These are phyloP conservation scores for Nematocida sp. DNA, from an alignment of 371 early-diverging fungal species.

Conservation along the genomic window DNA sequence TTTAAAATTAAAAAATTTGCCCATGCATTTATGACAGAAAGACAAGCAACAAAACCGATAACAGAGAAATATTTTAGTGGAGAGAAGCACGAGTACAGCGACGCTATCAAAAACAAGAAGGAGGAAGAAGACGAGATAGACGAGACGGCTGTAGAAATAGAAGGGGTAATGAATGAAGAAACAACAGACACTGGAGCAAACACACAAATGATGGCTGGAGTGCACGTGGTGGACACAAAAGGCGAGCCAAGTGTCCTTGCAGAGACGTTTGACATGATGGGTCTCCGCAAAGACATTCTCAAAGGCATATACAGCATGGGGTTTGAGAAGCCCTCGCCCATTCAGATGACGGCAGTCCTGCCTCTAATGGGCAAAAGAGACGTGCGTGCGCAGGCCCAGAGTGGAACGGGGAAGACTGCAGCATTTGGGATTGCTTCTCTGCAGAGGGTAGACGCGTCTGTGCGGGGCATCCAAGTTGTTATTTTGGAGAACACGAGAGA, in stretches of 20 bases:
- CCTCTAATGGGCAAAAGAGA: conserved; percentile 86
- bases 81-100: conserved; percentile 7
- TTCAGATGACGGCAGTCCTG: conserved; percentile 95
- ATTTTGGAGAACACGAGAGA: conserved; percentile 96
- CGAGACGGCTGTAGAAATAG: conserved; percentile 16
- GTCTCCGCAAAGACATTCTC: conserved; percentile 80
- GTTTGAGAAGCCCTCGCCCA: conserved; percentile 90
- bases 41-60: conserved; percentile 15
- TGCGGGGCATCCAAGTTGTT: conserved; percentile 82
- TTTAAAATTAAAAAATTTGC: conserved; percentile 50
- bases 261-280: conserved; percentile 60
- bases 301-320: conserved; percentile 96
- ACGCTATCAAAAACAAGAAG: neutral
- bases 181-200: neutral
- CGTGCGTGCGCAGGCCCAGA: conserved; percentile 65
- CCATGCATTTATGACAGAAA: conserved; percentile 53
- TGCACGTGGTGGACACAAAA: conserved; percentile 36
- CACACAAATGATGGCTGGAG: conserved; percentile 26
- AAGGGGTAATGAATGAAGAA: conserved; percentile 4
- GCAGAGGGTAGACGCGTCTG: conserved; percentile 76
- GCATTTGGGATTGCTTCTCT: conserved; percentile 93
- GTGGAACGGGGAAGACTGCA: conserved; percentile 98
- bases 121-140: conserved; percentile 12
- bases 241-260: conserved; percentile 52
- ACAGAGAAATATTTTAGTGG: neutral